Percentiles rank a stretch among this genome's conserved stretches.
These are phyloP conservation scores for Pseudogymnoascus sp. DNA, from an alignment of 2,329 filamentous ascomycete species.

Conservation along the genomic window DNA sequence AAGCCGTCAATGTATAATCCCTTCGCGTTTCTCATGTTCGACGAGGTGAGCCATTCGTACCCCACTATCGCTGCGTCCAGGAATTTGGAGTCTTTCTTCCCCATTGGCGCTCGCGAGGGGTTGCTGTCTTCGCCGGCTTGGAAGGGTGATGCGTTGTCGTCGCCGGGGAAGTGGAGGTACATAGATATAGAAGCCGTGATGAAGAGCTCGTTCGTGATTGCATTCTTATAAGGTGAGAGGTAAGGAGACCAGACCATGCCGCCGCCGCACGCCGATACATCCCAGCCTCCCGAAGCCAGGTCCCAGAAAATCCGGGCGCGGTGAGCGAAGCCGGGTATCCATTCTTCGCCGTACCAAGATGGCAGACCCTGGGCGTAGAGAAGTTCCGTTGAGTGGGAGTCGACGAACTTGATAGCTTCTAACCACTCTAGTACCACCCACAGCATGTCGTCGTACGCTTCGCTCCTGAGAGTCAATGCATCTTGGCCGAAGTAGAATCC, in stretches of 20 bases:
- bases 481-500: constrained; percentile 88
- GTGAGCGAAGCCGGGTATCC: constrained; percentile 69
- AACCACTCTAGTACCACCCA: constrained; percentile 94
- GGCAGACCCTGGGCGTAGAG: constrained; percentile 36
- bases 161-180: constrained; percentile 83
- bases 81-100: constrained; percentile 48
- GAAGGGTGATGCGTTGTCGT: constrained; percentile 65
- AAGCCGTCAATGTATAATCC: constrained; percentile 83
- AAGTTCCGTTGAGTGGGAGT: constrained; percentile 55
- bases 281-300: constrained; percentile 70
- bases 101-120: constrained; percentile 25
- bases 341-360: constrained; percentile 68
- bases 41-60: constrained; percentile 70
- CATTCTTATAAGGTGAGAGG: constrained; percentile 81
- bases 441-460: constrained; percentile 90
- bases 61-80: constrained; percentile 65
- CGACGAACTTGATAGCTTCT: constrained; percentile 68
- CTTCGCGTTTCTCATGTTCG: constrained; percentile 69
- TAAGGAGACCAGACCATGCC: constrained; percentile 88
- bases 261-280: constrained; percentile 68
- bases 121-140: constrained; percentile 21
- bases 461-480: constrained; percentile 59
- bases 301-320: constrained; percentile 81
- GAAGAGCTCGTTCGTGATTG: constrained; percentile 88
- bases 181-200: constrained; percentile 78